Conservation (phyloP, 306 rosid genomes). For the Cicer cuneatum region DNA sequence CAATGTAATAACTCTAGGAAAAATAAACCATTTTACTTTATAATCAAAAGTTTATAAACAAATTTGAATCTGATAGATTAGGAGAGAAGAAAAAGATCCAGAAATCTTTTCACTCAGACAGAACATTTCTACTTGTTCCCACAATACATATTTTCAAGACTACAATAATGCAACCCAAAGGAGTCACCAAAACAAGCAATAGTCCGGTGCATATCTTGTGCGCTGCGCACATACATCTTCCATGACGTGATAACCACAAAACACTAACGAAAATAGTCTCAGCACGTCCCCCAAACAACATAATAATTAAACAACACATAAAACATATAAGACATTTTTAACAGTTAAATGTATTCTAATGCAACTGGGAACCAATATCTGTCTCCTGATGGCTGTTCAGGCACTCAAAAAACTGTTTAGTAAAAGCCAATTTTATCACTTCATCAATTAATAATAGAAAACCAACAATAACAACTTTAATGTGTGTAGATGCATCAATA, state of each 20-base stretch:
- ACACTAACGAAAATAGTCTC: slow-evolving; percentile 14
- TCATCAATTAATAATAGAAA: slow-evolving; percentile 18
- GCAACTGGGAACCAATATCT: slow-evolving; percentile 34
- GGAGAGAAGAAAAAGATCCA: slow-evolving; percentile 24
- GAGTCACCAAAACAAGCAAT: slow-evolving; percentile 2
- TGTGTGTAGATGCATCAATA: slow-evolving; percentile 10
- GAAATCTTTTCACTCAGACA: slow-evolving; percentile 21
- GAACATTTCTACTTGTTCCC: slow-evolving; percentile 2
- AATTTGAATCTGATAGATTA: neutral
- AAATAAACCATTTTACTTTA: neutral
- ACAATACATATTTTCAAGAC: slow-evolving; percentile 26
- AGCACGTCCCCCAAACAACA: slow-evolving; percentile 24
- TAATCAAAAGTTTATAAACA: neutral
- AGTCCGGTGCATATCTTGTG: neutral
- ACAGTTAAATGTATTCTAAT: slow-evolving; percentile 6
- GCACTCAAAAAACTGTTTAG: slow-evolving; percentile 26
- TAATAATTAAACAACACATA: neutral
- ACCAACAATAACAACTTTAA: neutral
- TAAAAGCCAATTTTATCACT: neutral
- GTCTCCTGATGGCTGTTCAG: slow-evolving; percentile 19
- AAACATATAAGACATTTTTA: neutral
- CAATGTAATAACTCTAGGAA: neutral
- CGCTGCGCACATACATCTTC: slow-evolving; percentile 8
- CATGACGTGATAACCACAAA: slow-evolving; percentile 11
- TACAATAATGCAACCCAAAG: slow-evolving; percentile 16